Conservation (phyloP, 768 basidiomycete species). For the Ephemerocybe angulata region DNA sequence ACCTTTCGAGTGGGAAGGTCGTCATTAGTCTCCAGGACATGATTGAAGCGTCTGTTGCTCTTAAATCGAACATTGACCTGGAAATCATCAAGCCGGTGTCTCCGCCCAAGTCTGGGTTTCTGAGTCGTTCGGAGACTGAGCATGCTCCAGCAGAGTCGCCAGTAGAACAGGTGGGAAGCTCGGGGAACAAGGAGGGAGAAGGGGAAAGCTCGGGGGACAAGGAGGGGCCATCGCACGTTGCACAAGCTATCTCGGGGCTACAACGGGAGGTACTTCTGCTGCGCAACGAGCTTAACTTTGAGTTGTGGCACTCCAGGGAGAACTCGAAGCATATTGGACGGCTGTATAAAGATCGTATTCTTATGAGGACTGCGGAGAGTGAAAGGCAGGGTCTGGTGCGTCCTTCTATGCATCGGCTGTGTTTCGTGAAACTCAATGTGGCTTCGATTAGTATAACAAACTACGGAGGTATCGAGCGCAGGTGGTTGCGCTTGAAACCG, state of each 20-base stretch:
- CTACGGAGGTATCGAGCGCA: slow-evolving; percentile 71
- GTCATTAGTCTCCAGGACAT: slow-evolving; percentile 71
- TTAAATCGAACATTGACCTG: slow-evolving; percentile 68
- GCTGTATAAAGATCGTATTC: slow-evolving; percentile 67
- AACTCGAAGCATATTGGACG: slow-evolving; percentile 81
- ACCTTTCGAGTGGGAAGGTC: slow-evolving; percentile 34
- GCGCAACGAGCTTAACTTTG: slow-evolving; percentile 80
- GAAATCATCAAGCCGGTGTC: slow-evolving; percentile 46
- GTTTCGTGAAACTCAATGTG: not conserved
- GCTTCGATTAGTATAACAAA: slow-evolving; percentile 63
- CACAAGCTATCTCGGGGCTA: slow-evolving; percentile 63
- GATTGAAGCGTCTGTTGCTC: slow-evolving; percentile 65
- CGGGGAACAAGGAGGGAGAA: not conserved
- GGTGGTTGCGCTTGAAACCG: slow-evolving; percentile 61
- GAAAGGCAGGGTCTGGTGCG: slow-evolving; percentile 80
- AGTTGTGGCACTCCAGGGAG: slow-evolving; percentile 78
- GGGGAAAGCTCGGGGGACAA: slow-evolving; percentile 10
- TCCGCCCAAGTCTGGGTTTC: not conserved
- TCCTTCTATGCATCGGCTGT: slow-evolving; percentile 7
- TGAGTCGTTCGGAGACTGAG: not conserved
- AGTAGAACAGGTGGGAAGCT: too few species aligned
- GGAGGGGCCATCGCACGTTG: slow-evolving; percentile 44
- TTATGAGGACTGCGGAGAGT: slow-evolving; percentile 71
- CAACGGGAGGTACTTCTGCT: slow-evolving; percentile 75
- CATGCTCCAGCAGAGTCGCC: not conserved